Evolutionary conservation across 768 basidiomycete species (phyloP).

Genomic region (Lyophyllum decastes): DNA sequence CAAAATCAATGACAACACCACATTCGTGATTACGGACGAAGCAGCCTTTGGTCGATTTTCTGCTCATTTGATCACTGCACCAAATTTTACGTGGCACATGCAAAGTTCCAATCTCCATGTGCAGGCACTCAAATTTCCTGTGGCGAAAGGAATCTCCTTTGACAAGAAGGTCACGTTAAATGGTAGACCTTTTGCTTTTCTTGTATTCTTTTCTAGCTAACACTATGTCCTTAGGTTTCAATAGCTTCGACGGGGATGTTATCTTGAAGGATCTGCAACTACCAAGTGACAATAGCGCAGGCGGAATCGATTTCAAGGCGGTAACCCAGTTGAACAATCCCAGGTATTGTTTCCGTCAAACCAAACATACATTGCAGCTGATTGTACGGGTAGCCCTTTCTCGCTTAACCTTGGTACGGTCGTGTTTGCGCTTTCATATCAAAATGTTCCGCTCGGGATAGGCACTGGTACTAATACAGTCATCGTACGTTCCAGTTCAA

Average conservation of each 20-base stretch:
- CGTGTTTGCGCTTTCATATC: conserved; percentile 60
- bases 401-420: conserved; percentile 69
- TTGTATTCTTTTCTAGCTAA: not conserved
- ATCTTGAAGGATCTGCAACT: conserved; percentile 58
- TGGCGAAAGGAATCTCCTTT: conserved; percentile 65
- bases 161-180: conserved; percentile 59
- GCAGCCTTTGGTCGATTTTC: conserved; percentile 65
- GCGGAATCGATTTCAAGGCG: conserved; percentile 68
- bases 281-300: conserved; percentile 64
- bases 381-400: conserved; percentile 51
- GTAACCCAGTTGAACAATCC: conserved; percentile 57
- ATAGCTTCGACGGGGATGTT: conserved; percentile 62
- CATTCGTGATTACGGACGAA: conserved; percentile 57
- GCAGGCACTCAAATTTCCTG: conserved; percentile 68
- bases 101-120: conserved; percentile 57
- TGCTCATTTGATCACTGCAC: conserved; percentile 61
- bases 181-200: conserved; percentile 31
- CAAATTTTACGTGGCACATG: conserved; percentile 70
- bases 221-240: conserved; percentile 42
- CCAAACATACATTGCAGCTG: not conserved
- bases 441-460: conserved; percentile 54
- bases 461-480: conserved; percentile 53
- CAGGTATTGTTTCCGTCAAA: conserved; percentile 37
- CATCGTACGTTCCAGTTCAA: conserved; percentile 42
- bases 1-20: conserved; percentile 58